Evolutionary conservation across 2,329 filamentous ascomycete species (phyloP).

Genomic region (Verticillium nonalfalfae): DNA sequence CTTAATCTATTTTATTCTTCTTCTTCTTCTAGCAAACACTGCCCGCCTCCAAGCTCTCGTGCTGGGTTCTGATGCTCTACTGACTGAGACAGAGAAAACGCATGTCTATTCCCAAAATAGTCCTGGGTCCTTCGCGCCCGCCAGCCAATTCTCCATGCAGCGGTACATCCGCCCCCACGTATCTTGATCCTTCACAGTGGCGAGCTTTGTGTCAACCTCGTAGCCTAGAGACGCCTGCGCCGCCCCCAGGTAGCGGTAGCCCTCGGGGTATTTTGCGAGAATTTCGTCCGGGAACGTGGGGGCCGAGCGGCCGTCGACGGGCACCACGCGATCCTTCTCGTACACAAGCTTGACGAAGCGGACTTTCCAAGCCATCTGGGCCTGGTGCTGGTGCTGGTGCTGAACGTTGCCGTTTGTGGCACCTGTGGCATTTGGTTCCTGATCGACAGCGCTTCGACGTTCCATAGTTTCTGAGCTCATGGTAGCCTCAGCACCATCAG

Average conservation of each 20-base stretch:
- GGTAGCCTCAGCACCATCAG: too few species aligned
- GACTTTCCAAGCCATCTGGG: conserved; percentile 26
- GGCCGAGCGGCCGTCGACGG: conserved; percentile 31
- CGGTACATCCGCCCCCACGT: conserved; percentile 33
- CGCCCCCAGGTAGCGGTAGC: conserved; percentile 39
- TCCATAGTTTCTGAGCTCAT: background rate
- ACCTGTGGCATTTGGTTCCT: too few species aligned
- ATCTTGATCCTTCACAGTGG: conserved; percentile 27
- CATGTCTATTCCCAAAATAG: background rate
- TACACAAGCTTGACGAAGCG: conserved; percentile 41
- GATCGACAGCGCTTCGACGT: too few species aligned
- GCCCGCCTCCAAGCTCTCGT: too few species aligned
- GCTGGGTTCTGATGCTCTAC: background rate
- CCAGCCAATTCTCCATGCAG: conserved; percentile 34
- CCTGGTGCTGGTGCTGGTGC: background rate
- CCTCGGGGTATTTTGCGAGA: conserved; percentile 32
- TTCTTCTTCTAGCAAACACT: too few species aligned
- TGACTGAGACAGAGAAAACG: background rate
- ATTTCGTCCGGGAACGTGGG: conserved; percentile 30
- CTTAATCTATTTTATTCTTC: too few species aligned
- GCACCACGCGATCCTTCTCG: conserved; percentile 42
- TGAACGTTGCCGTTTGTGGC: too few species aligned
- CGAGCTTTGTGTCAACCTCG: conserved; percentile 30
- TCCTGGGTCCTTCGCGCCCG: conserved; percentile 14
- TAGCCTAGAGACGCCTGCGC: conserved; percentile 40